Evolutionary conservation across 495 filamentous ascomycete species (phyloP).

Genomic region (Aspergillus avenaceus): DNA sequence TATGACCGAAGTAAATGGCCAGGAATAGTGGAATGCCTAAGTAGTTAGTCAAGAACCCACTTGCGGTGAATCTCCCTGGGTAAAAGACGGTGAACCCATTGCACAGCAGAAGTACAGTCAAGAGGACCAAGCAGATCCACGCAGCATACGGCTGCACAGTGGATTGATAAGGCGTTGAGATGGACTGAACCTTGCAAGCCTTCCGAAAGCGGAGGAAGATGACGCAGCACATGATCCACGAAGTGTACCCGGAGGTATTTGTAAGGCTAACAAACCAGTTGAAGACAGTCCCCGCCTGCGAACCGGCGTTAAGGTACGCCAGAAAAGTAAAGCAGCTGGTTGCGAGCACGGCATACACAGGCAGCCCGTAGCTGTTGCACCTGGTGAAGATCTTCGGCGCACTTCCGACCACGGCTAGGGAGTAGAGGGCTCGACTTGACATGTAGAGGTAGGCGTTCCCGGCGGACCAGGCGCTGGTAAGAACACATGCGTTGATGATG

Average conservation of each 20-base stretch:
- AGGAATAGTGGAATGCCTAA: conserved; percentile 51
- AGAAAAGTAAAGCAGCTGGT: conserved; percentile 15
- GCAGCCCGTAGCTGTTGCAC: conserved; percentile 35
- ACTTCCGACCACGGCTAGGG: conserved; percentile 35
- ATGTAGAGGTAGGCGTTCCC: conserved; percentile 75
- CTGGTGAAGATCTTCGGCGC: conserved; percentile 32
- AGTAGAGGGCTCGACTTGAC: conserved; percentile 54
- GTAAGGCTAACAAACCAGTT: conserved; percentile 52
- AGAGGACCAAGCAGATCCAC: conserved; percentile 32
- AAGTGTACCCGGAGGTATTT: conserved; percentile 48
- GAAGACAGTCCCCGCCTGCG: conserved; percentile 14
- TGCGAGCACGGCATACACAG: conserved; percentile 26
- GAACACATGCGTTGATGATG: conserved; percentile 68
- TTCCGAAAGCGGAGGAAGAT: conserved; percentile 51
- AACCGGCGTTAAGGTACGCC: conserved; percentile 19
- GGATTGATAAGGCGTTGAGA: conserved; percentile 44
- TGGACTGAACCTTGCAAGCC: conserved; percentile 39
- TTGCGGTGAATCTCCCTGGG: conserved; percentile 35
- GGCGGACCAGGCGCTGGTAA: conserved; percentile 59
- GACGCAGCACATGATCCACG: conserved; percentile 51
- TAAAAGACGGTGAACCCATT: conserved; percentile 59
- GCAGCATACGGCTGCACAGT: conserved; percentile 39
- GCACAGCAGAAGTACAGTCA: conserved; percentile 39
- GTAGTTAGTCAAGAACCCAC: conserved; percentile 50
- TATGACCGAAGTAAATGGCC: conserved; percentile 41